phyloP scores from a whole-genome alignment of 2,329 filamentous ascomycete species.

The Fusarium setosum region DNA sequence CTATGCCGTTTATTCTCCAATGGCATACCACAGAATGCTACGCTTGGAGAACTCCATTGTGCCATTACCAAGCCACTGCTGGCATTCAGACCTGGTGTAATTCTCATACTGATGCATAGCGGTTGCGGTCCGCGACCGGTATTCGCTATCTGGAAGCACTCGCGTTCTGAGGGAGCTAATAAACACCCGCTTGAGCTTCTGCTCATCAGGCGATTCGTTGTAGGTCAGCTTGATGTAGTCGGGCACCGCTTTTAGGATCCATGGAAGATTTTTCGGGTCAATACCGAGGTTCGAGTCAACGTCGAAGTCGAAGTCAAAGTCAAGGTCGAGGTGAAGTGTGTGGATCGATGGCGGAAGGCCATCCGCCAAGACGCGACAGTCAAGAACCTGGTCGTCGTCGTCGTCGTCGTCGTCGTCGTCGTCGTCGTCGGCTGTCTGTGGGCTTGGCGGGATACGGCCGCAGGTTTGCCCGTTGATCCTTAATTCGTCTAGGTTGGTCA shows the following conservation, averaged over 20 bases:
- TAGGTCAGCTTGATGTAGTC: conserved; percentile 7
- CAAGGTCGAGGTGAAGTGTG: not conserved
- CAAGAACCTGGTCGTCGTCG: no score
- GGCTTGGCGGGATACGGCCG: not conserved
- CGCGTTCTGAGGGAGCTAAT: not conserved
- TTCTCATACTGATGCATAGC: no score
- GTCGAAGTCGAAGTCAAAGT: no score
- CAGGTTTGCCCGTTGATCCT: not conserved
- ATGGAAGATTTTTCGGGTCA: no score
- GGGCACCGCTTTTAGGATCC: not conserved
- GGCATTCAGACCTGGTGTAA: not conserved
- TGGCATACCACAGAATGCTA: not conserved
- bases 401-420: no score
- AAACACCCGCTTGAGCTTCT: not conserved
- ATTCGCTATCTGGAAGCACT: not conserved
- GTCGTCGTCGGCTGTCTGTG: not conserved
- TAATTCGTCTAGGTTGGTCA: not conserved
- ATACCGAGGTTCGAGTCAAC: no score
- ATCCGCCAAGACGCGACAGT: no score
- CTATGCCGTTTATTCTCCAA: no score
- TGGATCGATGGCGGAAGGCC: not conserved
- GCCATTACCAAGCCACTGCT: not conserved
- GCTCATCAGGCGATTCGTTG: not conserved
- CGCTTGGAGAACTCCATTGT: not conserved
- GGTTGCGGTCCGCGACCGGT: no score